A percentile compares a stretch with the other conserved stretches of the same genome.
These are phyloP conservation scores for Iberis amara DNA, from an alignment of 441 rosid genomes.

Conservation along the genomic window DNA sequence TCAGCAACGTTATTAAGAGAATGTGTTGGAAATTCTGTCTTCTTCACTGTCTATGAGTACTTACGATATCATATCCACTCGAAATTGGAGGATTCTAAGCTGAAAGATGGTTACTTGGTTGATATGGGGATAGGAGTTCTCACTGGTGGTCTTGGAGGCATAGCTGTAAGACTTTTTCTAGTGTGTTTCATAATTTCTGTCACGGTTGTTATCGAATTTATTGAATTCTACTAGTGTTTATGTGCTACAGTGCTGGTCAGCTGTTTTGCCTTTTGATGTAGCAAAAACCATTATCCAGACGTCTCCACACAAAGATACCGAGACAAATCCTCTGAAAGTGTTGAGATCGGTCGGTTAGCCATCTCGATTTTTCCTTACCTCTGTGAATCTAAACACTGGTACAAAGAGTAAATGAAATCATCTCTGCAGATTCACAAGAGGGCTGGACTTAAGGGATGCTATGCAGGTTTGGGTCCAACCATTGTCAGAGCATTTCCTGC, in stretches of 20 bases:
- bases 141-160: slow-evolving; percentile 82
- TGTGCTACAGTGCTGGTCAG: slow-evolving; percentile 61
- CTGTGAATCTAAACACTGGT: not conserved
- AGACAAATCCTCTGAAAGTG: slow-evolving; percentile 63
- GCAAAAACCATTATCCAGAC: slow-evolving; percentile 90
- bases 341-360: slow-evolving; percentile 47
- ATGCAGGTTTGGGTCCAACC: slow-evolving; percentile 77
- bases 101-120: slow-evolving; percentile 46
- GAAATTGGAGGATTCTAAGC: slow-evolving; percentile 38
- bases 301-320: slow-evolving; percentile 44
- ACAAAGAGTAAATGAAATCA: slow-evolving; percentile 4
- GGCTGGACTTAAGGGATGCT: slow-evolving; percentile 74
- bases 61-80: slow-evolving; percentile 63
- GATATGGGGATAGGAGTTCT: slow-evolving; percentile 72
- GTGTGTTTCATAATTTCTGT: not conserved
- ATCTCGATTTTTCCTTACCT: slow-evolving; percentile 11
- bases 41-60: slow-evolving; percentile 70
- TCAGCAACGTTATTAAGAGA: slow-evolving; percentile 69
- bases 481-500: slow-evolving; percentile 85
- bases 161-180: slow-evolving; percentile 54
- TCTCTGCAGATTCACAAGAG: slow-evolving; percentile 54
- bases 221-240: slow-evolving; percentile 10
- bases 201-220: not conserved
- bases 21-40: slow-evolving; percentile 67
- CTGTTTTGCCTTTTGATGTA: slow-evolving; percentile 76